These are phyloP conservation scores for Aspergillus melleus DNA, from an alignment of 2,329 filamentous ascomycete genomes.

Conservation along the genomic window DNA sequence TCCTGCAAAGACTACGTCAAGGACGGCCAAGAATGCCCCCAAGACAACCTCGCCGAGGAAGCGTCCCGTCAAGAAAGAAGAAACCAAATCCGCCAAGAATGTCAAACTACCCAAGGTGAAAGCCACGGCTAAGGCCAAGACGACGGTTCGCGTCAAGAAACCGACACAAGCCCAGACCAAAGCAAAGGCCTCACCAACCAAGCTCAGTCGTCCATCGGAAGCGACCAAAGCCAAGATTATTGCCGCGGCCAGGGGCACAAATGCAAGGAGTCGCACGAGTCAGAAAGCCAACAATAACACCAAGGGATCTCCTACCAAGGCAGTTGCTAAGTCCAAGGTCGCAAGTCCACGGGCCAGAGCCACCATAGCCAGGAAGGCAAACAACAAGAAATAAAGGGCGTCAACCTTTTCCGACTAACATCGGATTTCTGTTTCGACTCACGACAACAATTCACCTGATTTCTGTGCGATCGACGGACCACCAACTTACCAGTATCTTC, in stretches of 20 bases:
- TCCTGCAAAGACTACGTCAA: background rate
- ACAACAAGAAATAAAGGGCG: background rate
- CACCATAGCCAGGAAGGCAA: background rate
- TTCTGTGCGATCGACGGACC: background rate
- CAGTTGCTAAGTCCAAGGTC: background rate
- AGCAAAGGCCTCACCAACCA: conserved; percentile 20
- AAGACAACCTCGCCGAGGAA: conserved; percentile 10
- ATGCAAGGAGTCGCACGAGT: conserved; percentile 13
- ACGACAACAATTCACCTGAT: background rate
- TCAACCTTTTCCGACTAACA: background rate
- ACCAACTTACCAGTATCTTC: background rate
- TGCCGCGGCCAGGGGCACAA: conserved; percentile 24
- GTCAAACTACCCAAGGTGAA: conserved; percentile 33
- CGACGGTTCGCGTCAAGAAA: conserved; percentile 22
- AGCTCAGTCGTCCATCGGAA: conserved; percentile 29
- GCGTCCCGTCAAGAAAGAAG: conserved; percentile 12
- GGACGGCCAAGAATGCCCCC: conserved; percentile 15
- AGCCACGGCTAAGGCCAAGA: conserved; percentile 23
- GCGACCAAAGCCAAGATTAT: conserved; percentile 32
- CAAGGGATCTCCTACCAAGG: background rate
- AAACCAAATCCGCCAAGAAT: conserved; percentile 18
- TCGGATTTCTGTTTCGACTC: background rate
- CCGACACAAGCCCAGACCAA: conserved; percentile 15
- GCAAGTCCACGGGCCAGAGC: background rate
- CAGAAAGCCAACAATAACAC: conserved; percentile 14